Evolutionary conservation across 208 protist genomes (phyloP).

Genomic region (Balamuthia mandrillaris): DNA sequence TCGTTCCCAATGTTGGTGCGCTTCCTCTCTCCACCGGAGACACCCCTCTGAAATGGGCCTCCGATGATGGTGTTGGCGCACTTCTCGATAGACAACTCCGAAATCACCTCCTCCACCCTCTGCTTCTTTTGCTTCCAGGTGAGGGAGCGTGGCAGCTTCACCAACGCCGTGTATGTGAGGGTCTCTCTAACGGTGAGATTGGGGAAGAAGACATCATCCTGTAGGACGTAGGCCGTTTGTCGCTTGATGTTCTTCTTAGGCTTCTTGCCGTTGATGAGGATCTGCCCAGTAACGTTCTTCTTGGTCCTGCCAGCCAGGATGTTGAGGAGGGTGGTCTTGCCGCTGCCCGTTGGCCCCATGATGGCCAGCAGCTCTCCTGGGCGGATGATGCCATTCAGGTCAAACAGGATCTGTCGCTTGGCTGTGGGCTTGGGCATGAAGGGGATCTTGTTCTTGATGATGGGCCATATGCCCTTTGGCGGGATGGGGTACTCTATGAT

Average conservation of each 20-base stretch:
- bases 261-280: slow-evolving; percentile 11
- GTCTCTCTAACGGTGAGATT: slow-evolving; percentile 8
- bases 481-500: slow-evolving; percentile 2
- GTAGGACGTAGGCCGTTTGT: slow-evolving; percentile 1
- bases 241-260: not conserved
- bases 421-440: not conserved
- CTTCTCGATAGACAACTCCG: not conserved
- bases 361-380: slow-evolving; percentile 17
- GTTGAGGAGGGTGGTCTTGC: slow-evolving; percentile 34
- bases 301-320: not conserved
- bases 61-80: not conserved
- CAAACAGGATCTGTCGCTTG: not conserved
- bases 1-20: slow-evolving; percentile 59
- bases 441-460: not conserved
- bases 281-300: not conserved
- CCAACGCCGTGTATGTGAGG: not conserved
- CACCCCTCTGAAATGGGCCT: not conserved
- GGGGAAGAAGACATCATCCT: not conserved
- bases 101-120: slow-evolving; percentile 8
- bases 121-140: not conserved
- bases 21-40: slow-evolving; percentile 48
- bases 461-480: not conserved
- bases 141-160: not conserved
- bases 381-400: not conserved
- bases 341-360: slow-evolving; percentile 5